Base-by-base conservation (phyloP, 352 stramenopile genomes). In the Pythium diclinum region DNA sequence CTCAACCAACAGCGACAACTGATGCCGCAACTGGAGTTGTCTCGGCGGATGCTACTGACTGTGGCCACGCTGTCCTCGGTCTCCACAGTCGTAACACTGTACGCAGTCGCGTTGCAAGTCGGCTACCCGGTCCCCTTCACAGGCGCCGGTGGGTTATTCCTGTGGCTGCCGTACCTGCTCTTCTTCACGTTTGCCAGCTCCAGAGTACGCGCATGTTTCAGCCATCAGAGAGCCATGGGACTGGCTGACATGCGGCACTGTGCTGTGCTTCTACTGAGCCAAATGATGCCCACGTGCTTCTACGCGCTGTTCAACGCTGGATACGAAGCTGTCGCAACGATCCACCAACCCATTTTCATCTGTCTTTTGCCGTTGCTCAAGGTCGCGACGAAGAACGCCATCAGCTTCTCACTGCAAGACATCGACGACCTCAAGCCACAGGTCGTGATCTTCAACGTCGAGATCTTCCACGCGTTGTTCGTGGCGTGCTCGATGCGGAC, bases 121-220 rank as follows among this genome's bases (percentile, higher is more conserved):
- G 53, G 52, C 0, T 57, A 61, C 61, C 61, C 61, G 2, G n/a
- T 67, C 6, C 61, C 61, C 13, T 65, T 65, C 47, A 32, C 59
- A 1, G 14, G 34, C 38, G 34, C 16, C 8, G 46, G 32, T 17
- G 44, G 42, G 9, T 28, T 46, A 6, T 28, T 55, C 17, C 6
- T 38, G 9, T 61, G 46, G 51, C n/a, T 67, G 16, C 25, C 56
- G 17, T 19, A 46, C 5, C 28, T 21, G 11, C 59, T 52, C 3
- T 4, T 33, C 44, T 61, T 46, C 14, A 6, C 53, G 5, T 49
- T 16, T 11, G 10, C 38, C 0, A 3, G 38, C 19, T 59, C 53
- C 6, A 33, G 7, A 30, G 6, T 49, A 3, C 32, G n/a, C 21
- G 33, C 30, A 10, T 57, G 33, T 3, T 33, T 48, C n/a, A 23